phyloP scores from a whole-genome alignment of 352 stramenopile species.

The Phytophthora citrophthora region DNA sequence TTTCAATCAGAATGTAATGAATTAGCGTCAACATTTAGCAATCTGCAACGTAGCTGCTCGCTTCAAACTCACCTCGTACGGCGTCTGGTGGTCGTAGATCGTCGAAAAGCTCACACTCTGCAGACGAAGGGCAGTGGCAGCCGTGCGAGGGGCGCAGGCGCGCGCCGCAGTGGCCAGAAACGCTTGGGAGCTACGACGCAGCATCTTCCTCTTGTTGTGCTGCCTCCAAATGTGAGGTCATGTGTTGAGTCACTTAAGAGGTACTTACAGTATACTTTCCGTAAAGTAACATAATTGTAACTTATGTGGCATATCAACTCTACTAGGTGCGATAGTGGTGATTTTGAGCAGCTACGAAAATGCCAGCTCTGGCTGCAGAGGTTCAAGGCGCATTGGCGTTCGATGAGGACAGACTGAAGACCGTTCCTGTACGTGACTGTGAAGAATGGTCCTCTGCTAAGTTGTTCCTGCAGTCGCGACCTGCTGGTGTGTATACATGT shows the following conservation, averaged over 20 bases:
- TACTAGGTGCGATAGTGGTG: slow-evolving; percentile 5
- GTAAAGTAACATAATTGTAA: neutral
- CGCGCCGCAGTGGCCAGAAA: slow-evolving; percentile 34
- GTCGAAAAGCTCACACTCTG: slow-evolving; percentile 60
- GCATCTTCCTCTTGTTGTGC: slow-evolving; percentile 37
- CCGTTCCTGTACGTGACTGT: neutral
- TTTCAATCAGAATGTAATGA: slow-evolving; percentile 2
- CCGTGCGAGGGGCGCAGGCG: slow-evolving; percentile 27
- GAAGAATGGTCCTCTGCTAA: slow-evolving; percentile 45
- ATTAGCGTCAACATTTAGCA: slow-evolving; percentile 6
- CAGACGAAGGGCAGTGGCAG: slow-evolving; percentile 22
- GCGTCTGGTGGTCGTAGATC: slow-evolving; percentile 75
- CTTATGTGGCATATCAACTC: neutral
- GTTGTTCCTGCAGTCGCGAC: slow-evolving; percentile 52
- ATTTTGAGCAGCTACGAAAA: neutral
- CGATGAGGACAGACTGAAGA: neutral
- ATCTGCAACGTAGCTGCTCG: neutral
- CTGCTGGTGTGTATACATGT: slow-evolving; percentile 71
- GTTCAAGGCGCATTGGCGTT: slow-evolving; percentile 6
- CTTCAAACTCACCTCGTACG: slow-evolving; percentile 55
- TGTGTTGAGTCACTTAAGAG: neutral
- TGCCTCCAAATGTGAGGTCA: slow-evolving; percentile 25
- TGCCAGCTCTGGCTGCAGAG: slow-evolving; percentile 25
- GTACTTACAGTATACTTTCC: neutral
- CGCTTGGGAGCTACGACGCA: slow-evolving; percentile 53